Percentiles rank a stretch among this genome's conserved stretches.
These are phyloP conservation scores for Phaeosphaeriaceae sp. DNA, from an alignment of 2,329 filamentous ascomycete species.

Conservation along the genomic window DNA sequence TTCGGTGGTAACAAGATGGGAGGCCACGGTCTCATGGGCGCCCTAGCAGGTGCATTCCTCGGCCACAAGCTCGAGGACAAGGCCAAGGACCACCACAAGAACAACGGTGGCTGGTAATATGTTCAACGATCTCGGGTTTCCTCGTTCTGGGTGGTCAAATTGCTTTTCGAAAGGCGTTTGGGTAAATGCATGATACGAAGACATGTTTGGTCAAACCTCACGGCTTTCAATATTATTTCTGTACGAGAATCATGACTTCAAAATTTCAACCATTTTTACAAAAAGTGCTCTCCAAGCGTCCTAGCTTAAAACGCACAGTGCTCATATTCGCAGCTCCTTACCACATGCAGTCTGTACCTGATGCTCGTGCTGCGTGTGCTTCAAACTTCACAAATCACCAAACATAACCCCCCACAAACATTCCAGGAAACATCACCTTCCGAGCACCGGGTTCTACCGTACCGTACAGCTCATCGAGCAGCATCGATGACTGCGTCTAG, in stretches of 20 bases:
- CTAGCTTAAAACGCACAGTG: background rate
- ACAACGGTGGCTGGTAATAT: slow-evolving; percentile 19
- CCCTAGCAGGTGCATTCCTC: slow-evolving; percentile 64
- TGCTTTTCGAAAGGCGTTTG: slow-evolving; percentile 3
- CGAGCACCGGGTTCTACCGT: background rate
- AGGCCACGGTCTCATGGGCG: slow-evolving; percentile 64
- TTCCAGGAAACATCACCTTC: background rate
- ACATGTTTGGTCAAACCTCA: background rate
- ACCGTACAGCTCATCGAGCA: background rate
- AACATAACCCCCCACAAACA: background rate
- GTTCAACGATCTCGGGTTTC: slow-evolving; percentile 2
- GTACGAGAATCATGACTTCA: slow-evolving; percentile 4
- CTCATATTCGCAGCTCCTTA: background rate
- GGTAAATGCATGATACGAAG: background rate
- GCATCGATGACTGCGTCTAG: background rate
- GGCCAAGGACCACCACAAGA: slow-evolving; percentile 53
- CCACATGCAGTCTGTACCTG: background rate
- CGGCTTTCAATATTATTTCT: background rate
- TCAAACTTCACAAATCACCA: background rate
- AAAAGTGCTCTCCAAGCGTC: background rate
- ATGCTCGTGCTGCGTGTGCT: background rate
- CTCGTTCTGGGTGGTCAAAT: background rate
- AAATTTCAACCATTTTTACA: background rate
- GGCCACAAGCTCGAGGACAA: slow-evolving; percentile 65
- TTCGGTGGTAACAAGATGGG: slow-evolving; percentile 64